Evolutionary conservation across 257 asterid species (phyloP), one percentile per base, ranked within the genome.

Genomic region (Capsicum baccatum): DNA sequence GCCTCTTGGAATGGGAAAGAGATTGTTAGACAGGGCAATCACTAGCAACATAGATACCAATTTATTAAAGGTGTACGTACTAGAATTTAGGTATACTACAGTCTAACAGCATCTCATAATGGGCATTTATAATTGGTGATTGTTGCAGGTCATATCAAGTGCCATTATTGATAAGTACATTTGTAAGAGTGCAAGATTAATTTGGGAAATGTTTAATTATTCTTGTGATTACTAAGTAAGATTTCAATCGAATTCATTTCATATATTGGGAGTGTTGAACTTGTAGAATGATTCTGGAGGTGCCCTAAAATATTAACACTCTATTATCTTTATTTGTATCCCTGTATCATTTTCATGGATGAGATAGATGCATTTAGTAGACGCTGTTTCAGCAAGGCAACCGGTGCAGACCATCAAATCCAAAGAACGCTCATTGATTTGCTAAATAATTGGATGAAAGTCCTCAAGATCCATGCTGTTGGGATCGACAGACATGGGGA

Each of bases 1-100:
- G 17, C 98, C 99, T 81, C 99, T 98, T 67, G 99, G 98, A 86
- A 95, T 98, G 74, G 98, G 99, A 82, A 95, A 95, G 92, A 95
- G 98, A 81, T 86, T 95, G 89, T 84, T 95, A 87, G 99, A 97
- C 88, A 89, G 97, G 88, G 99, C 99, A 55, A 95, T 95, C 80
- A 98, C 98, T 67, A 95, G 99, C 89, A 95, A 95, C 83, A 95
- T 95, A 81, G 99, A 95, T 82, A 97, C 99, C 82, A 95, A 94
- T 88, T 95, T 95, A 92, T 90, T 95, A n/a, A 95, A 95, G 97
- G 99, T 94, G 42, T 2, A 44, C 4, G 4, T 33, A 10, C 71
- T 64, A 64, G 44, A 64, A 1, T 64, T 64, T 64, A 6, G 44
- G 10, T 64, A 26, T 64, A 33, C 44, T 33, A 16, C 44, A 10